These are phyloP conservation scores for Hyaloscypha variabilis DNA, from an alignment of 495 filamentous ascomycete genomes.

Conservation along the genomic window DNA sequence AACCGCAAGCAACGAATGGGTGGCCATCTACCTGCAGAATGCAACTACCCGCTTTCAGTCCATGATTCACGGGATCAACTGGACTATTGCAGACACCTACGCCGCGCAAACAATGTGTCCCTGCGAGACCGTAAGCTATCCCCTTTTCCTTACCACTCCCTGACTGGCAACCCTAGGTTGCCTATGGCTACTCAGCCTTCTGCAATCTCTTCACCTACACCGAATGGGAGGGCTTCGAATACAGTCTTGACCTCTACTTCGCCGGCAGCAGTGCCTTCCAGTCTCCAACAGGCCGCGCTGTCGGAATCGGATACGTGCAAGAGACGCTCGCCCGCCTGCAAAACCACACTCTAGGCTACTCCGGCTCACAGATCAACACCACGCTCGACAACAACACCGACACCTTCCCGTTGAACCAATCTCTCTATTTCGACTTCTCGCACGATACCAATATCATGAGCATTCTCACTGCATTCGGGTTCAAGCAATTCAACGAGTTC, in stretches of 20 bases:
- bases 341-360: slow-evolving; percentile 58
- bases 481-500: slow-evolving; percentile 57
- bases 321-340: slow-evolving; percentile 80
- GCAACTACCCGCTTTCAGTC: slow-evolving; percentile 50
- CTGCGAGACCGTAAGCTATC: slow-evolving; percentile 48
- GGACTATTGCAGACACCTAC: slow-evolving; percentile 53
- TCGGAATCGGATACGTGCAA: slow-evolving; percentile 79
- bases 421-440: slow-evolving; percentile 78
- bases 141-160: slow-evolving; percentile 54
- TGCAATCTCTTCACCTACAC: slow-evolving; percentile 68
- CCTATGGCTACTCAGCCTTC: slow-evolving; percentile 68
- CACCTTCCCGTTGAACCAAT: slow-evolving; percentile 70
- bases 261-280: slow-evolving; percentile 61
- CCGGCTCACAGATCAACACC: slow-evolving; percentile 68
- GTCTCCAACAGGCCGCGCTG: slow-evolving; percentile 68
- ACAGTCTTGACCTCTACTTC: slow-evolving; percentile 63
- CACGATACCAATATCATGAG: slow-evolving; percentile 85
- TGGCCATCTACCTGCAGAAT: slow-evolving; percentile 42
- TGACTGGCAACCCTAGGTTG: slow-evolving; percentile 39
- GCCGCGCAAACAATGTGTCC: slow-evolving; percentile 57
- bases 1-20: slow-evolving; percentile 61
- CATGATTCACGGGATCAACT: slow-evolving; percentile 51
- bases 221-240: slow-evolving; percentile 78
- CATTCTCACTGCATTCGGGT: slow-evolving; percentile 57
- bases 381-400: slow-evolving; percentile 63